Percentiles rank a stretch among this genome's conserved stretches.
These are phyloP conservation scores for Mucor ambiguus DNA, from an alignment of 371 early-diverging fungal species.

Conservation along the genomic window DNA sequence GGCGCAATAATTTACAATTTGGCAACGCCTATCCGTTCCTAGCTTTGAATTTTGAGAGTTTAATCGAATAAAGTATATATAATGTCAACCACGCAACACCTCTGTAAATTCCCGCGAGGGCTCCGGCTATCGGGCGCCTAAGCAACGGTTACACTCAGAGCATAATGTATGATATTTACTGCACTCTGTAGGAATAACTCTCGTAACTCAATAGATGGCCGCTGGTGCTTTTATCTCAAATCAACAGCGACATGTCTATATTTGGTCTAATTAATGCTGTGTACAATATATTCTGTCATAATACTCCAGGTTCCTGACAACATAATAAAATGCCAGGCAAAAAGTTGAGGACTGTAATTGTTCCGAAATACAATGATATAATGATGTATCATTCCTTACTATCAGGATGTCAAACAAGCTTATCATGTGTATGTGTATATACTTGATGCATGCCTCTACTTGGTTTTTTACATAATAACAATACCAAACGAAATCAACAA, in stretches of 20 bases:
- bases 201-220: too few species aligned
- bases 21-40: slow-evolving; percentile 45
- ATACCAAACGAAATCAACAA: background rate
- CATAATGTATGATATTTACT: too few species aligned
- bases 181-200: too few species aligned
- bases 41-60: background rate
- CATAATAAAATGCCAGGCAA: background rate
- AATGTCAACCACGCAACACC: too few species aligned
- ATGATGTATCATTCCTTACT: slow-evolving; percentile 12
- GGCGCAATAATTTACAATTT: slow-evolving; percentile 52
- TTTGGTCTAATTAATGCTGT: background rate
- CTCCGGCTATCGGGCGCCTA: too few species aligned
- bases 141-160: too few species aligned
- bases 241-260: background rate
- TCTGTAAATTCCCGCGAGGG: too few species aligned
- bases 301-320: background rate
- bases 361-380: slow-evolving; percentile 5
- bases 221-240: too few species aligned
- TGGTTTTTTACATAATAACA: background rate
- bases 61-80: too few species aligned
- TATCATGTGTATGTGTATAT: background rate
- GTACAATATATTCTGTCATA: background rate
- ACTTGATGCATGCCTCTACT: slow-evolving; percentile 8
- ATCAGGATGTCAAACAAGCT: slow-evolving; percentile 1
- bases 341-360: background rate